Evolutionary conservation across 2,329 filamentous ascomycete species (phyloP).

Genomic region (Teratosphaeria nubilosa): DNA sequence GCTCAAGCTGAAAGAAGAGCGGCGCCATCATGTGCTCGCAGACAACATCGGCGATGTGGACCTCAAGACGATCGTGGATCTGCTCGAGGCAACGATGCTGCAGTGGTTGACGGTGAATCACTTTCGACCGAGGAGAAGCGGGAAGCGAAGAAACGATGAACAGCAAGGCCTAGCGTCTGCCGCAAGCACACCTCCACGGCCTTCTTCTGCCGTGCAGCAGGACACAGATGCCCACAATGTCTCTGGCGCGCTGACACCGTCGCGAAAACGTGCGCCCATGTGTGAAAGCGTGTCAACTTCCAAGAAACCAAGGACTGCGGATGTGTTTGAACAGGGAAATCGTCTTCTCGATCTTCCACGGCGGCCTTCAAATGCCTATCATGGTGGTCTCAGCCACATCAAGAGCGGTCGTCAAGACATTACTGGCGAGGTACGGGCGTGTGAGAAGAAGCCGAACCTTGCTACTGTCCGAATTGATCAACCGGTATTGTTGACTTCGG

Average conservation of each 20-base stretch:
- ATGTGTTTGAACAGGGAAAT: background rate
- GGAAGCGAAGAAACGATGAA: conserved; percentile 7
- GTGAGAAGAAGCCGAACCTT: background rate
- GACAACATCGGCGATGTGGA: conserved; percentile 12
- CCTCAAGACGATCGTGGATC: conserved; percentile 49
- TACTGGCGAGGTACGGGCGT: background rate
- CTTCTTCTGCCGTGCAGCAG: background rate
- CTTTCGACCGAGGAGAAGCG: conserved; percentile 46
- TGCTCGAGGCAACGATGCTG: conserved; percentile 58
- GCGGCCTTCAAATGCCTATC: conserved; percentile 1
- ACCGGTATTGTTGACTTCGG: background rate
- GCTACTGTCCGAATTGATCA: background rate
- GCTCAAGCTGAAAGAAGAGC: conserved; percentile 20
- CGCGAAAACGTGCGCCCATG: conserved; percentile 2
- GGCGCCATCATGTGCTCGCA: background rate
- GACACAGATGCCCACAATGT: background rate
- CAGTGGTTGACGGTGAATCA: conserved; percentile 68
- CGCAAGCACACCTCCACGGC: background rate
- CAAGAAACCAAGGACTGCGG: conserved; percentile 3
- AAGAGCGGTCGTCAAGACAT: conserved; percentile 25
- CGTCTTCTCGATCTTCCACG: background rate
- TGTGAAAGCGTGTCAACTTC: background rate
- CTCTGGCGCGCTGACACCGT: background rate
- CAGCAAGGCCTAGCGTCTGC: background rate
- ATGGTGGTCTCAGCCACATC: conserved; percentile 34